Evolutionary conservation across 495 filamentous ascomycete genomes (phyloP), one percentile per base, ranked within the genome.

Genomic region (Penicillium pulvis): DNA sequence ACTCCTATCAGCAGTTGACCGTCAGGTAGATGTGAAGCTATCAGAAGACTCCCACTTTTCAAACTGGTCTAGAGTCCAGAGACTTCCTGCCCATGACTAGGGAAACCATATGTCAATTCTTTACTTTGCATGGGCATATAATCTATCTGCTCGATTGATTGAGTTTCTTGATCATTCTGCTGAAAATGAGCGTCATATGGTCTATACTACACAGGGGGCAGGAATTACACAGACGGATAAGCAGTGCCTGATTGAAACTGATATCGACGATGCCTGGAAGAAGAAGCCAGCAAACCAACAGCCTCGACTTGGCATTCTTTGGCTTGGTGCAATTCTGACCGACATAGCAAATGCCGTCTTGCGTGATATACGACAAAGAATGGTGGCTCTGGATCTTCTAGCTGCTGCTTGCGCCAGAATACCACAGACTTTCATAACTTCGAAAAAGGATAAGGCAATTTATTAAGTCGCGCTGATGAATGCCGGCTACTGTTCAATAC

Each of bases 401-500:
- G 62, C 53, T 28, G 57, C 68, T 56, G 66, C 60, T 12, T 73
- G 64, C 63, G 64, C 63, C 0, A 57, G 56, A 47, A 67, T 49
- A 35, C 30, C 24, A 41, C 62, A 70, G 44, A 58, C 66, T 19
- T 71, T 71, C 52, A 28, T 71, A 46, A 68, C 66, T 12, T 59
- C 35, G 1, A 26, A 58, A 36, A 26, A 51, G 12, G 53, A 59
- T 0, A 9, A 10, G n/a, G n/a, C n/a, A n/a, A n/a, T n/a, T n/a
- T n/a, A 3, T 68, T 71, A 43, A 45, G 51, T 12, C 58, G 63
- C 14, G 68, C 69, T 6, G 68, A 73, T 24, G 63, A 71, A 55
- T 69, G 64, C 23, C 68, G 68, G 11, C 52, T 73, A 9, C 45
- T 71, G 46, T 73, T 68, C 19, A 65, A 68, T 11, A 69, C 61